Percentiles rank a stretch among this genome's conserved stretches.
phyloP scores from a whole-genome alignment of 225 moss, liverwort and hornwort genomes.

The Pseudisothecium myosuroides region DNA sequence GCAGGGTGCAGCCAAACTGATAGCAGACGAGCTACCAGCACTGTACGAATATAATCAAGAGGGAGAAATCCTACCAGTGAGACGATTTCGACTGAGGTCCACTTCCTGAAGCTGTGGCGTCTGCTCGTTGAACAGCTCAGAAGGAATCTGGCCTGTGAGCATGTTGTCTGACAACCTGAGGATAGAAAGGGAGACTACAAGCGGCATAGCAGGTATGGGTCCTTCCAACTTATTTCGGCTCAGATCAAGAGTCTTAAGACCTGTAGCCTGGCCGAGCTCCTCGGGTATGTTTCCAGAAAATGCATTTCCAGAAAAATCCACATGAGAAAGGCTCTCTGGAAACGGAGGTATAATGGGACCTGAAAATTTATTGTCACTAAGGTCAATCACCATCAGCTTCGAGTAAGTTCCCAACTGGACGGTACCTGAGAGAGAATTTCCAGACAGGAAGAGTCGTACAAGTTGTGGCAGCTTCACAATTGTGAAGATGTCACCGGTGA shows the following conservation, averaged over 20 bases:
- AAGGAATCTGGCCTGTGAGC: slow-evolving; percentile 29
- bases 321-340: slow-evolving; percentile 11
- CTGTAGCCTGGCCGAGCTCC: slow-evolving; percentile 23
- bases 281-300: slow-evolving; percentile 14
- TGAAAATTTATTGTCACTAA: slow-evolving; percentile 55
- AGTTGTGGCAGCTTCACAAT: slow-evolving; percentile 32
- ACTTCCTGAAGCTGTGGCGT: slow-evolving; percentile 42
- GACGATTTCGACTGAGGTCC: slow-evolving; percentile 40
- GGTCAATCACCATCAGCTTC: slow-evolving; percentile 39
- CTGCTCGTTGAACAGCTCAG: slow-evolving; percentile 32
- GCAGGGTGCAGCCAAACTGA: neutral
- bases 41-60: neutral
- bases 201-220: slow-evolving; percentile 38
- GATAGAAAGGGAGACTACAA: slow-evolving; percentile 20
- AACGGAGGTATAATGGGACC: slow-evolving; percentile 39
- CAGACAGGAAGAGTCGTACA: slow-evolving; percentile 43
- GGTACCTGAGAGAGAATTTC: slow-evolving; percentile 35
- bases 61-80: slow-evolving; percentile 12
- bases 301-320: slow-evolving; percentile 32
- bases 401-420: slow-evolving; percentile 16
- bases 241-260: slow-evolving; percentile 22
- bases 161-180: slow-evolving; percentile 31
- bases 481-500: slow-evolving; percentile 28
- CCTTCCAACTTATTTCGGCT: slow-evolving; percentile 35
- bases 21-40: neutral